Percentiles rank a stretch among this genome's conserved stretches.
Evolutionary conservation across 2,329 filamentous ascomycete species (phyloP).

Genomic region (Phialophora macrospora): DNA sequence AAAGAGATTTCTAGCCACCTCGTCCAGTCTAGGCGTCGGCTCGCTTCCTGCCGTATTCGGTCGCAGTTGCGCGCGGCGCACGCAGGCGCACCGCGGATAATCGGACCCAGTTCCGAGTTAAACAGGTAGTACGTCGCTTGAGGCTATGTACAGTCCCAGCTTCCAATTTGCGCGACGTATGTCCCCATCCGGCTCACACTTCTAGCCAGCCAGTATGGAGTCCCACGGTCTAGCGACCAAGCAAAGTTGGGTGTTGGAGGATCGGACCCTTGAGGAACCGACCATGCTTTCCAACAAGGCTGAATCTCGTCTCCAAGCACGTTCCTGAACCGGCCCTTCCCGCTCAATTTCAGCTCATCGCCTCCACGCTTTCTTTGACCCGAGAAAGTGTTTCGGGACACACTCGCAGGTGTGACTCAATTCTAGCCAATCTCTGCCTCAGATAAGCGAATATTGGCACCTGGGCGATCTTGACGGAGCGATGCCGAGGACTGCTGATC

Average conservation of each 20-base stretch:
- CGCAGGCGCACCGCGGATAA: constrained; percentile 8
- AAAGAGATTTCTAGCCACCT: constrained; percentile 2
- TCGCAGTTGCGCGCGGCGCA: neutral
- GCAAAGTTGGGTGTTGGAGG: neutral
- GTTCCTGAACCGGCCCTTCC: constrained; percentile 4
- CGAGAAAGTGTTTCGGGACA: neutral
- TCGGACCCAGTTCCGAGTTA: neutral
- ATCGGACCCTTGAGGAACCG: neutral
- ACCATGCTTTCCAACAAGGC: constrained; percentile 9
- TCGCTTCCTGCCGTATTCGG: constrained; percentile 8
- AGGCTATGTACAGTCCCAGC: neutral
- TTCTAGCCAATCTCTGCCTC: neutral
- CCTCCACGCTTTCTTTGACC: neutral
- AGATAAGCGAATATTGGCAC: constrained; percentile 22
- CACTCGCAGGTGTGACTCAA: neutral
- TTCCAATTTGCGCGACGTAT: neutral
- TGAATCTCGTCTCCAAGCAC: constrained; percentile 6
- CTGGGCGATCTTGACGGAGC: constrained; percentile 10
- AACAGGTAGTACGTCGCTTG: neutral
- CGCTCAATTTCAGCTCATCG: neutral
- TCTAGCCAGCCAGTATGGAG: neutral
- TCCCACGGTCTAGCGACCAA: neutral
- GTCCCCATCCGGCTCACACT: neutral
- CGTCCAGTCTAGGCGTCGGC: constrained; percentile 1
- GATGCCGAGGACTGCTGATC: constrained; percentile 8